Conservation (phyloP, 306 rosid genomes). For the Lagenaria siceraria region DNA sequence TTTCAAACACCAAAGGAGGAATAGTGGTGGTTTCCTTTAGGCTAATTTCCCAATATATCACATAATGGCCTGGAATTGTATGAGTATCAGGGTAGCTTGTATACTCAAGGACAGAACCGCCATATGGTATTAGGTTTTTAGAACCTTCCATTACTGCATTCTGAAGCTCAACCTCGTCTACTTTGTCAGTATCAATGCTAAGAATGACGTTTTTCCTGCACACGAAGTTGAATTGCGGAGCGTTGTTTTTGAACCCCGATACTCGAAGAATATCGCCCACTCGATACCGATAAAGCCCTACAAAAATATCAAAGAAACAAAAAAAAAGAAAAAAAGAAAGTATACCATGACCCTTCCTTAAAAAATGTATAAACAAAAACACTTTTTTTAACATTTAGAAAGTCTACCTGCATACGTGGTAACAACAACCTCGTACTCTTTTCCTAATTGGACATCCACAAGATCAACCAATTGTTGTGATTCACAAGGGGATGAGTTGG, state of each 20-base stretch:
- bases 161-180: slow-evolving; percentile 50
- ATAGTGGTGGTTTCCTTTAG: slow-evolving; percentile 2
- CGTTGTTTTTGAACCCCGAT: slow-evolving; percentile 48
- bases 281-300: slow-evolving; percentile 48
- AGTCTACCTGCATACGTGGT: slow-evolving; percentile 49
- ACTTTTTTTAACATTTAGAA: no score
- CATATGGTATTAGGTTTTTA: slow-evolving; percentile 18
- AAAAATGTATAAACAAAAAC: no score
- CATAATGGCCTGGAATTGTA: slow-evolving; percentile 45
- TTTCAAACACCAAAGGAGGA: slow-evolving; percentile 31
- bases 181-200: slow-evolving; percentile 47
- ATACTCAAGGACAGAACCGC: slow-evolving; percentile 31
- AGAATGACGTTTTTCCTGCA: slow-evolving; percentile 46
- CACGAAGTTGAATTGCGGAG: slow-evolving; percentile 51
- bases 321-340: no score
- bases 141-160: slow-evolving; percentile 37
- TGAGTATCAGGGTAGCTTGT: slow-evolving; percentile 38
- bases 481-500: slow-evolving; percentile 15
- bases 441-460: slow-evolving; percentile 41
- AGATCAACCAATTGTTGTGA: slow-evolving; percentile 31
- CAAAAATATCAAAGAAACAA: not conserved
- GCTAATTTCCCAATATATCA: slow-evolving; percentile 51
- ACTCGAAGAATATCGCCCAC: slow-evolving; percentile 23
- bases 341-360: no score
- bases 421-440: slow-evolving; percentile 51